Evolutionary conservation across 2,329 filamentous ascomycete species (phyloP), one percentile per base, ranked within the genome.

Genomic region (Colletotrichum magnum): DNA sequence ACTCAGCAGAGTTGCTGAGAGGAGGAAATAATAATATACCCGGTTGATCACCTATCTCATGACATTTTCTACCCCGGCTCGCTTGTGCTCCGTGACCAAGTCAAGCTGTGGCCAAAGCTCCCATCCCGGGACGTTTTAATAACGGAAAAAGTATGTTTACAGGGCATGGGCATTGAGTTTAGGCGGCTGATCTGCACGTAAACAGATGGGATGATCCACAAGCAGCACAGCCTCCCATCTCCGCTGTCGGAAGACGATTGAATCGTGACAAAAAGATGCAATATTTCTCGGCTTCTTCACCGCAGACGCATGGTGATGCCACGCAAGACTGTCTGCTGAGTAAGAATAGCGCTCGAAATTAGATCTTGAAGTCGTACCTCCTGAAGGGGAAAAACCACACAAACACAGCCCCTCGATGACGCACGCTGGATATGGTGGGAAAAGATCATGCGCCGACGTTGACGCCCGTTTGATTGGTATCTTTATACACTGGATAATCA

Each of bases 391-490:
- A 24, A 24, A 36, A 36, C 1, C 32, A 10, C 32, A 7, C 7
- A 36, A 9, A 36, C 32, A 10, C 7, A 36, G 32, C 32, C 32
- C 32, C 32, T 36, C 32, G 32, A 10, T 9, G 32, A 36, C 4
- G 32, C 32, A 36, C 32, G 3, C 32, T 2, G 7, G 9, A 10
- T 10, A 10, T 10, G 7, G 32, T 10, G 32, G 10, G 32, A 36
- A 36, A 36, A 36, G 32, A 7, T 36, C 32, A 36, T 36, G 47
- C 47, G 41, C 28, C 41, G 21, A 24, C 15, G n/a, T 12, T 7
- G 15, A 18, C 57, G 47, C 21, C 7, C 57, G 16, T 32, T 48
- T 18, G 36, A 67, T 61, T 69, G 67, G 67, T 69, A 69, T 69
- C 62, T 67, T 53, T 18, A 39, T 67, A 69, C 53, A 52, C 59